phyloP scores from a whole-genome alignment of 2,329 filamentous ascomycete species.

The Calonectria leucothoes region DNA sequence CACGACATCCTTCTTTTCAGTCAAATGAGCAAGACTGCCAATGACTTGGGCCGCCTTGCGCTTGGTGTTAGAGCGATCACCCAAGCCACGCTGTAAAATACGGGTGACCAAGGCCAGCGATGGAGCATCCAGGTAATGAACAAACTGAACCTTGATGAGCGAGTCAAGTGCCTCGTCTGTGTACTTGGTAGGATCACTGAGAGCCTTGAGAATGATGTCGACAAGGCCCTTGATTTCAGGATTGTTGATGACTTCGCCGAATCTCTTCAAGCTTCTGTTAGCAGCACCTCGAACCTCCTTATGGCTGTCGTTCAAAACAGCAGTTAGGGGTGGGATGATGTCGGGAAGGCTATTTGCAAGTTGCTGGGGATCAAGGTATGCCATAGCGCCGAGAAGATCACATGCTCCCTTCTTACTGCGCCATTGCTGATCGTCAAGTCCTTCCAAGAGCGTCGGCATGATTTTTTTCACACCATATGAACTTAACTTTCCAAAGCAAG shows the following conservation, averaged over 20 bases:
- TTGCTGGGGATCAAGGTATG: constrained; percentile 96
- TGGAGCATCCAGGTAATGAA: constrained; percentile 97
- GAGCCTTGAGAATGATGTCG: constrained; percentile 90
- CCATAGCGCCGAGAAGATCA: constrained; percentile 97
- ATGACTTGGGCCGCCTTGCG: constrained; percentile 98
- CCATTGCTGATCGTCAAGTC: constrained; percentile 96
- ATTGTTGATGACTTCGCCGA: constrained; percentile 98
- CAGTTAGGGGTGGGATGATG: constrained; percentile 95
- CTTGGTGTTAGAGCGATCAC: constrained; percentile 93
- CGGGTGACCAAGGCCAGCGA: constrained; percentile 95
- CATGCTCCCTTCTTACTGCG: constrained; percentile 98
- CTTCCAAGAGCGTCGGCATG: constrained; percentile 88
- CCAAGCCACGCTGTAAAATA: constrained; percentile 91
- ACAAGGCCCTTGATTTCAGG: constrained; percentile 96
- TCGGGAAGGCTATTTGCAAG: constrained; percentile 91
- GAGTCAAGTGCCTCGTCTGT: constrained; percentile 94
- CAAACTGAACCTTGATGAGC: constrained; percentile 97
- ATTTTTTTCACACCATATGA: constrained; percentile 97
- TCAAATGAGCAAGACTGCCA: constrained; percentile 95
- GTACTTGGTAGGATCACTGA: constrained; percentile 97
- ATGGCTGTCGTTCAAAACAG: constrained; percentile 95
- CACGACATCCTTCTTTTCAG: constrained; percentile 93
- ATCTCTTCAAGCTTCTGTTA: constrained; percentile 96
- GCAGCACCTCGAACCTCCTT: constrained; percentile 94
- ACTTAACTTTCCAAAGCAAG: constrained; percentile 91